Conservation (phyloP, 2,329 filamentous ascomycete species). For the Alternaria tenuissima region DNA sequence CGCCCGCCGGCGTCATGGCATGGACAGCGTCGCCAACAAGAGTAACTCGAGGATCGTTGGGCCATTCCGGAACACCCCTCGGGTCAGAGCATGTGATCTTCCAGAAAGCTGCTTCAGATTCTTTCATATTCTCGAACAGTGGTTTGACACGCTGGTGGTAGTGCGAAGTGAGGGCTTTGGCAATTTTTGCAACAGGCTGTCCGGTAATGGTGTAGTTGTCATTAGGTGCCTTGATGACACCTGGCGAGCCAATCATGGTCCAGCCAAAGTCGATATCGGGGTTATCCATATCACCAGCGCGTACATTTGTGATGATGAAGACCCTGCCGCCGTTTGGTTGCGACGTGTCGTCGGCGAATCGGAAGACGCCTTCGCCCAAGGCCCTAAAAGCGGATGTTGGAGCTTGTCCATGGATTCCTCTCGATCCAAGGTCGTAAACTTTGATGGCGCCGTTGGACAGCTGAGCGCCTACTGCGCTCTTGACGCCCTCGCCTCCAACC, state of each 20-base stretch:
- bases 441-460: constrained; percentile 66
- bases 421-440: constrained; percentile 69
- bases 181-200: constrained; percentile 64
- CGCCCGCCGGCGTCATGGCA: constrained; percentile 58
- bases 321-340: constrained; percentile 56
- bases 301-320: constrained; percentile 70
- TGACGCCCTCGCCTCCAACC: constrained; percentile 69
- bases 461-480: constrained; percentile 68
- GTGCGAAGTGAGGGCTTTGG: constrained; percentile 61
- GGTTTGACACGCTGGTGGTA: constrained; percentile 67
- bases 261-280: constrained; percentile 67
- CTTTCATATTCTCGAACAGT: constrained; percentile 67
- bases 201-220: constrained; percentile 68
- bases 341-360: constrained; percentile 58
- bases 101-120: constrained; percentile 68
- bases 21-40: constrained; percentile 58
- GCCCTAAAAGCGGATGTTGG: constrained; percentile 67
- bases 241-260: constrained; percentile 68
- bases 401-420: constrained; percentile 72
- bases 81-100: constrained; percentile 71
- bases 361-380: constrained; percentile 70
- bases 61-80: constrained; percentile 67
- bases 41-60: constrained; percentile 62
- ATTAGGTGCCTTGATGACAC: constrained; percentile 66
- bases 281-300: constrained; percentile 67